Percentiles rank a stretch among this genome's conserved stretches.
These are phyloP conservation scores for Podaxis pistillaris DNA, from an alignment of 768 basidiomycete genomes.

Conservation along the genomic window DNA sequence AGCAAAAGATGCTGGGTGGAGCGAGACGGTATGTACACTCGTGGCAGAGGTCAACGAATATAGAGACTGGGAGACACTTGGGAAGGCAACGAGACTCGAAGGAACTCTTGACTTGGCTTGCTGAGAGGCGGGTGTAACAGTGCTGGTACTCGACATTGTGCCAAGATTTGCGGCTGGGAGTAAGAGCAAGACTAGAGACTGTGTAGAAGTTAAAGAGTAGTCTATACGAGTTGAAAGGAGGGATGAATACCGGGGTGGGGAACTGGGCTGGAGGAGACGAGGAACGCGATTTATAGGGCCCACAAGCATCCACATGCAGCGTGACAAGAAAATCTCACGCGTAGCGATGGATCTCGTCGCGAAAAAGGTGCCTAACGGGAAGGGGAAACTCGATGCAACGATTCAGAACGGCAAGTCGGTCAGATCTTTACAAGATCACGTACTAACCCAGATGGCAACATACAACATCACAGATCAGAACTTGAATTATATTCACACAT, in stretches of 20 bases:
- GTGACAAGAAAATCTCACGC: conserved; percentile 27
- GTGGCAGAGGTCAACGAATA: conserved; percentile 71
- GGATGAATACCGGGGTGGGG: conserved; percentile 22
- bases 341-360: conserved; percentile 11
- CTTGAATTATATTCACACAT: conserved; percentile 1
- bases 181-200: conserved; percentile 15
- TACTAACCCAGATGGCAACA: conserved; percentile 15
- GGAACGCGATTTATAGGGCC: conserved; percentile 34
- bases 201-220: background rate
- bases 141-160: conserved; percentile 16
- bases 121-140: conserved; percentile 20
- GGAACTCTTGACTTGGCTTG: conserved; percentile 38
- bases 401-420: conserved; percentile 25
- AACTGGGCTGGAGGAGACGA: conserved; percentile 22
- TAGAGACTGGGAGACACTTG: conserved; percentile 68
- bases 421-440: conserved; percentile 25
- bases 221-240: conserved; percentile 17
- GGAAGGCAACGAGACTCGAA: conserved; percentile 65
- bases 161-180: conserved; percentile 1
- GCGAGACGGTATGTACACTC: conserved; percentile 59
- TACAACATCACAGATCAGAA: conserved; percentile 12
- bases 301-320: conserved; percentile 24
- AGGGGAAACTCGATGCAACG: conserved; percentile 24
- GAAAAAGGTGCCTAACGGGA: conserved; percentile 25
- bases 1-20: conserved; percentile 72